Evolutionary conservation across 495 filamentous ascomycete species (phyloP), one percentile per base, ranked within the genome.

Genomic region (Aspergillus indologenus): DNA sequence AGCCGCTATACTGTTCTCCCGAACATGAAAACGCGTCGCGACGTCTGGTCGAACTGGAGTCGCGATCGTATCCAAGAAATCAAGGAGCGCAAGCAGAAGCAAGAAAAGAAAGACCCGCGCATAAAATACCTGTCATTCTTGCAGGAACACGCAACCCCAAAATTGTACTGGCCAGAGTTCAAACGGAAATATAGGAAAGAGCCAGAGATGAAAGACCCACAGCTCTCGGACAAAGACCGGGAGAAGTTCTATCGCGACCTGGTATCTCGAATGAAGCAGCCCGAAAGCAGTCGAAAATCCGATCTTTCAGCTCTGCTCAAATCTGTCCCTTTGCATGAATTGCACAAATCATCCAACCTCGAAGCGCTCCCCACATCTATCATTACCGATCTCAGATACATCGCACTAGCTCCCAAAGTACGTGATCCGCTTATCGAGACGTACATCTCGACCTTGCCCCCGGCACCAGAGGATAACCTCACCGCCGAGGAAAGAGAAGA

Each of bases 151-250:
- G 91, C 91, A 1, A 93, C 87, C 0, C 87, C 89, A 1, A 97
- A 96, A 73, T 76, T 98, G 12, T 98, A 95, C 72, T 98, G 94
- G 94, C 86, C 90, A 0, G 94, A 98, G 68, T 98, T 98, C 70
- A 90, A 90, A 61, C 81, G 93, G 29, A 98, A 96, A 66, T 94
- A 86, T 64, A 87, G 87, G 59, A 91, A 88, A 59, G 91, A 93
- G 56, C 68, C 81, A 0, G 84, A 85, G 53, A 95, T 98, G 92
- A 86, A 84, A 50, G 87, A 92, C 61, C 68, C 83, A 7, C 83
- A 87, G 47, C 67, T 97, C 24, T 72, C 75, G 1, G 95, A 98
- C 67, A 95, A 92, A 65, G 92, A 97, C 58, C 83, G 91, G 2
- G 94, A 98, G 68, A 95, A 90, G 71, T 81, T 84, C 71, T 98